Evolutionary conservation across 176 grass and related monocot genomes (phyloP).

Genomic region (Juncus effusus): DNA sequence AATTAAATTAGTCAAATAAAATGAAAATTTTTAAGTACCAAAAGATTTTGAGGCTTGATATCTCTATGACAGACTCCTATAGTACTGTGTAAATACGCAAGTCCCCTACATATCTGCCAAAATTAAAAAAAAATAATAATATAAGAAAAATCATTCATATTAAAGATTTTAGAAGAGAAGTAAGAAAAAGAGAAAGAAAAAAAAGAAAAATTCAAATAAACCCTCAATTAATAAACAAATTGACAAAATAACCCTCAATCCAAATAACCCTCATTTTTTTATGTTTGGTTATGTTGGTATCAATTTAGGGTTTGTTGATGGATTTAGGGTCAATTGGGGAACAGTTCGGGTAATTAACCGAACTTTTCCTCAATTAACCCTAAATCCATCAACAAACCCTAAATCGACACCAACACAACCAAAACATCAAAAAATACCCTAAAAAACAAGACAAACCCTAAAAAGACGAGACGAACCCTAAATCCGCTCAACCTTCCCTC

Average conservation of each 20-base stretch:
- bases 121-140: constrained; percentile 3
- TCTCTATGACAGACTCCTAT: constrained; percentile 83
- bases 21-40: constrained; percentile 37
- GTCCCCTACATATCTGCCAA: constrained; percentile 71
- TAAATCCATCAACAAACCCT: no score
- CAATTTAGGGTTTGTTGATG: neutral
- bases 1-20: no score
- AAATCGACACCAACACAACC: no score
- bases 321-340: neutral
- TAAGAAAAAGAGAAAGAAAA: no score
- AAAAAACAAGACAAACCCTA: neutral
- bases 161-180: neutral
- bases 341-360: no score
- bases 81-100: constrained; percentile 61
- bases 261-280: neutral
- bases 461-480: no score
- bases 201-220: no score
- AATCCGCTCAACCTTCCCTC: neutral
- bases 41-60: constrained; percentile 89
- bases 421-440: no score
- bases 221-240: no score
- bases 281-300: constrained; percentile 16
- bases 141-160: constrained; percentile 8
- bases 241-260: no score
- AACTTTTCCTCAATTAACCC: no score